Evolutionary conservation across 164 flowering plant genomes (phyloP).

Genomic region (Tinospora cordifolia): DNA sequence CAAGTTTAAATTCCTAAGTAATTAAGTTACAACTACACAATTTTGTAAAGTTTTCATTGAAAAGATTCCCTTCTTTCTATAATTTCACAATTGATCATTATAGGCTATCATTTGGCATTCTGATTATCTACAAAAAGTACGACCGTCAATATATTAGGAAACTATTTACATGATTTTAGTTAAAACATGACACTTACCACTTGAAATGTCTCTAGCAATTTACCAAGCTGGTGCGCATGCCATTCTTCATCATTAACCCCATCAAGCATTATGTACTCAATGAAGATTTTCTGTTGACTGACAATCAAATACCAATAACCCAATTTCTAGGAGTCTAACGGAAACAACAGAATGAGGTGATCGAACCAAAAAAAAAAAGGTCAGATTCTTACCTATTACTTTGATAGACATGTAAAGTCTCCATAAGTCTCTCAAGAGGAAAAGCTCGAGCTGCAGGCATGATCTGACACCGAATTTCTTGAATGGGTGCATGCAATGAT

Average conservation of each 20-base stretch:
- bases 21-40: background rate
- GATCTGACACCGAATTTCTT: constrained; percentile 86
- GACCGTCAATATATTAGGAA: background rate
- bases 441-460: constrained; percentile 99
- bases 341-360: background rate
- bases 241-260: constrained; percentile 87
- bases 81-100: background rate
- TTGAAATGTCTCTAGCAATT: constrained; percentile 67
- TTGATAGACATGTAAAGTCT: constrained; percentile 58
- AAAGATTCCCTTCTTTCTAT: background rate
- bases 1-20: background rate
- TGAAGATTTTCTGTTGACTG: constrained; percentile 86
- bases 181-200: constrained; percentile 50
- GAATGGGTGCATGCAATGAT: constrained; percentile 93
- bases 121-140: background rate
- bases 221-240: constrained; percentile 85
- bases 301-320: constrained; percentile 13
- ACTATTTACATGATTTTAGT: background rate
- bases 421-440: constrained; percentile 82
- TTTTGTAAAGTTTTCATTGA: background rate
- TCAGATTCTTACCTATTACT: constrained; percentile 42
- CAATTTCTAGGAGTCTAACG: background rate
- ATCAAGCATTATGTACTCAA: constrained; percentile 97
- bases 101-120: background rate
- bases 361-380: background rate